These are phyloP conservation scores for Triticum urartu DNA, from an alignment of 176 grass and related monocot genomes.

Conservation along the genomic window DNA sequence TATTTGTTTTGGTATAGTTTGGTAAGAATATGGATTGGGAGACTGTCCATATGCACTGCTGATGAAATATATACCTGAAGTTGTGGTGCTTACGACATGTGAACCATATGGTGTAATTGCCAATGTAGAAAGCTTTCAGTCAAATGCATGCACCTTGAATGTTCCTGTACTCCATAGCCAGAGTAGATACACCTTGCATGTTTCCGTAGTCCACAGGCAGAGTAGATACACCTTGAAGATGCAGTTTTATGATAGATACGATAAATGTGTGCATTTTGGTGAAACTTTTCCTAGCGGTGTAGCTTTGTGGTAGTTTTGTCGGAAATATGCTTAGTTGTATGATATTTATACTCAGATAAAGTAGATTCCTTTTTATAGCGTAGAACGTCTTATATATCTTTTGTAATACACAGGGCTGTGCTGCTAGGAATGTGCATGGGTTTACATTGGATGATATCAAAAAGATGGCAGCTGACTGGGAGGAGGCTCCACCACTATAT, in stretches of 20 bases:
- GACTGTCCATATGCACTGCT: conserved; percentile 16
- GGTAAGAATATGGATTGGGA: neutral
- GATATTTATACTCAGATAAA: neutral
- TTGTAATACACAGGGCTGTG: conserved; percentile 69
- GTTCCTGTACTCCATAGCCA: neutral
- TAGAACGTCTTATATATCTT: conserved; percentile 32
- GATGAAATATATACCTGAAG: neutral
- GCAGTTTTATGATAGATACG: neutral
- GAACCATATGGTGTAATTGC: neutral
- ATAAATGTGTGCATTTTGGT: neutral
- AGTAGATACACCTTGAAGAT: neutral
- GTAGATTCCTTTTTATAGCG: conserved; percentile 4
- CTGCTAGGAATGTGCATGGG: conserved; percentile 90
- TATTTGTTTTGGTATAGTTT: conserved; percentile 6
- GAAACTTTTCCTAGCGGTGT: conserved; percentile 1
- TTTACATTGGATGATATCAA: conserved; percentile 76
- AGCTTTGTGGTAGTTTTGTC: neutral
- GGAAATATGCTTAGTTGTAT: neutral
- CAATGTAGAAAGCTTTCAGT: conserved; percentile 9
- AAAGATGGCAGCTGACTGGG: conserved; percentile 87
- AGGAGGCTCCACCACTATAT: conserved; percentile 85
- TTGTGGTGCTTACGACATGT: neutral
- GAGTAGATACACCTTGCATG: neutral
- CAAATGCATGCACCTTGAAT: conserved; percentile 11
- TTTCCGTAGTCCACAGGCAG: neutral